phyloP scores from a whole-genome alignment of 2,329 filamentous ascomycete genomes.

The Cordyceps farinosa region DNA sequence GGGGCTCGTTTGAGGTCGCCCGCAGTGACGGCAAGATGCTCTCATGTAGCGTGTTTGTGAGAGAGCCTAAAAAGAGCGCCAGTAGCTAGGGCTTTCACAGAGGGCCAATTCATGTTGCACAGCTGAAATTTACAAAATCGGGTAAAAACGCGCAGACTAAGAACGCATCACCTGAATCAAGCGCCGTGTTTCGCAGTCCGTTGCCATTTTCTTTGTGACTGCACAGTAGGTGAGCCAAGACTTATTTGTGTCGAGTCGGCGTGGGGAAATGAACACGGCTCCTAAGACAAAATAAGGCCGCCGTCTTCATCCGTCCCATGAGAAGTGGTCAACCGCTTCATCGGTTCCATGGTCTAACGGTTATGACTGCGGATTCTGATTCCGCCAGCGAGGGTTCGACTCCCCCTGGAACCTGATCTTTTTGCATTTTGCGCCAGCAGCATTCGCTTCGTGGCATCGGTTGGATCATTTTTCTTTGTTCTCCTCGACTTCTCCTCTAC shows the following conservation, averaged over 20 bases:
- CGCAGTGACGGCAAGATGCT: not conserved
- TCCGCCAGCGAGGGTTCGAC: slow-evolving; percentile 20
- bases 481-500: too few relatives aligned
- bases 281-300: not conserved
- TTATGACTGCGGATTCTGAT: slow-evolving; percentile 20
- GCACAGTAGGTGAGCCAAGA: too few relatives aligned
- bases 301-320: slow-evolving; percentile 22
- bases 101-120: too few relatives aligned
- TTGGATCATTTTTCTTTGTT: too few relatives aligned
- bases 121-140: too few relatives aligned
- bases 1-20: not conserved
- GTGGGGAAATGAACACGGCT: not conserved
- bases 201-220: too few relatives aligned
- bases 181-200: too few relatives aligned
- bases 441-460: not conserved
- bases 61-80: not conserved
- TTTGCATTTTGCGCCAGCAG: not conserved
- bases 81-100: not conserved
- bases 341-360: slow-evolving; percentile 19
- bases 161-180: too few relatives aligned
- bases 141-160: too few relatives aligned
- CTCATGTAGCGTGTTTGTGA: not conserved
- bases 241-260: not conserved
- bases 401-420: slow-evolving; percentile 17
- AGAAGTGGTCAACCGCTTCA: slow-evolving; percentile 27